A percentile compares a stretch with the other conserved stretches of the same genome.
Conservation (phyloP, 1,284 basidiomycete species). For the Vanrija sp. region DNA sequence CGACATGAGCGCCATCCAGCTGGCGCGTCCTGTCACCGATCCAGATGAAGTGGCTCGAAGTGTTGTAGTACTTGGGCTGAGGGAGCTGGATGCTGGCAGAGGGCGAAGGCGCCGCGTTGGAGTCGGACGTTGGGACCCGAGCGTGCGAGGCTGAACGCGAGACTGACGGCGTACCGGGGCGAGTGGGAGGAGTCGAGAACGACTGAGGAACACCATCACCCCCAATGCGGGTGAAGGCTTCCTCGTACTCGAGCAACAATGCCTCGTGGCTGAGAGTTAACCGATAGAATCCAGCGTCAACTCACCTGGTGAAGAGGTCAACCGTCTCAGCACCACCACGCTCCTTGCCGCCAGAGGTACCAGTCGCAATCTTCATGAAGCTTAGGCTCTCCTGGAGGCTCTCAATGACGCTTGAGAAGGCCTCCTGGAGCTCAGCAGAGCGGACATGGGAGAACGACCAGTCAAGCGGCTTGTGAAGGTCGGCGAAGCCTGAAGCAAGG, state of each 20-base stretch:
- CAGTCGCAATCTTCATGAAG: constrained; percentile 72
- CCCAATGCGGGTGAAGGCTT: constrained; percentile 72
- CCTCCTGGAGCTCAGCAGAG: constrained; percentile 66
- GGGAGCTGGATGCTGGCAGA: background rate
- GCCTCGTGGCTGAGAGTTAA: constrained; percentile 72
- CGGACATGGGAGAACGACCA: constrained; percentile 94
- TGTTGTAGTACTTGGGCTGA: constrained; percentile 40
- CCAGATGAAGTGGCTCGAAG: constrained; percentile 90
- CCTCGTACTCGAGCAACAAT: constrained; percentile 87
- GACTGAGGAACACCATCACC: constrained; percentile 20
- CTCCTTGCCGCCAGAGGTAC: constrained; percentile 56
- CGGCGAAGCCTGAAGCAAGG: constrained; percentile 85
- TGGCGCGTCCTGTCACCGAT: constrained; percentile 96
- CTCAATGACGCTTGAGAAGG: constrained; percentile 81
- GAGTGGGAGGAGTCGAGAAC: constrained; percentile 24
- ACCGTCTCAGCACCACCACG: constrained; percentile 79
- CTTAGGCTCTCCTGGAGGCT: constrained; percentile 86
- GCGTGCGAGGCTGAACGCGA: constrained; percentile 27
- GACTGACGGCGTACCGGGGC: constrained; percentile 20
- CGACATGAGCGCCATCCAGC: constrained; percentile 86
- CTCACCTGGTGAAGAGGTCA: constrained; percentile 86
- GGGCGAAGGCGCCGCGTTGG: background rate
- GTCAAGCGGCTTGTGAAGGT: constrained; percentile 80
- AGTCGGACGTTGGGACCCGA: constrained; percentile 1
- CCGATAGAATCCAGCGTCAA: background rate